Evolutionary conservation across 495 filamentous ascomycete species (phyloP).

Genomic region (Daldinia grandis): DNA sequence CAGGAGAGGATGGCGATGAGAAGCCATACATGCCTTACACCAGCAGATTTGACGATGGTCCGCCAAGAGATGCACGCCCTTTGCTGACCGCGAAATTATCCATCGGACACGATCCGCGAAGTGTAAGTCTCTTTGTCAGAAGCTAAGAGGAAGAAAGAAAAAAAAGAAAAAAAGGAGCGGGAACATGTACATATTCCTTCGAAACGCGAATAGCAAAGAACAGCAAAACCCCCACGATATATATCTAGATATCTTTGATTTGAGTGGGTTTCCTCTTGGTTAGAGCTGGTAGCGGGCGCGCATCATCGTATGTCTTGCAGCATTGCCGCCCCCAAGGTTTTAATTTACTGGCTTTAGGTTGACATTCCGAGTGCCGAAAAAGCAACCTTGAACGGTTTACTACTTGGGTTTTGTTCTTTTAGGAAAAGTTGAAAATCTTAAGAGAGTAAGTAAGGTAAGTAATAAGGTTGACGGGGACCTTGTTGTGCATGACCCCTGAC

Average conservation of each 20-base stretch:
- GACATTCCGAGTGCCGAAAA: conserved; percentile 44
- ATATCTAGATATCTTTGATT: conserved; percentile 35
- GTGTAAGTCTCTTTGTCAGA: background rate
- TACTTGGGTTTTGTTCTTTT: conserved; percentile 31
- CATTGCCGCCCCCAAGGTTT: conserved; percentile 41
- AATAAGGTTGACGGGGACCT: conserved; percentile 37
- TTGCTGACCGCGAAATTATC: conserved; percentile 6
- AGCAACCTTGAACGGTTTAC: conserved; percentile 32
- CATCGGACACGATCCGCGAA: conserved; percentile 6
- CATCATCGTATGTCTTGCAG: conserved; percentile 45
- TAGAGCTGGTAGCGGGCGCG: conserved; percentile 42
- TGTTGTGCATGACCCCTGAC: conserved; percentile 33
- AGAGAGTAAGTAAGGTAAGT: too few species aligned
- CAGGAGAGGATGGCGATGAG: conserved; percentile 19
- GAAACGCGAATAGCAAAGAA: conserved; percentile 1
- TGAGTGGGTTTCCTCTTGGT: conserved; percentile 34
- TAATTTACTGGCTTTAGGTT: conserved; percentile 41
- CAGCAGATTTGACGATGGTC: conserved; percentile 5
- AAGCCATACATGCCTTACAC: background rate
- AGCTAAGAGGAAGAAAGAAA: too few species aligned
- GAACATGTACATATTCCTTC: conserved; percentile 19
- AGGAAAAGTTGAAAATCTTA: conserved; percentile 37
- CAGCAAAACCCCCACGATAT: conserved; percentile 24
- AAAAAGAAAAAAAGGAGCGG: conserved; percentile 10
- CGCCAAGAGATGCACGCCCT: conserved; percentile 8